Evolutionary conservation across 1,139 yeast species (phyloP).

Genomic region (Protomyces lactucae-debilis): DNA sequence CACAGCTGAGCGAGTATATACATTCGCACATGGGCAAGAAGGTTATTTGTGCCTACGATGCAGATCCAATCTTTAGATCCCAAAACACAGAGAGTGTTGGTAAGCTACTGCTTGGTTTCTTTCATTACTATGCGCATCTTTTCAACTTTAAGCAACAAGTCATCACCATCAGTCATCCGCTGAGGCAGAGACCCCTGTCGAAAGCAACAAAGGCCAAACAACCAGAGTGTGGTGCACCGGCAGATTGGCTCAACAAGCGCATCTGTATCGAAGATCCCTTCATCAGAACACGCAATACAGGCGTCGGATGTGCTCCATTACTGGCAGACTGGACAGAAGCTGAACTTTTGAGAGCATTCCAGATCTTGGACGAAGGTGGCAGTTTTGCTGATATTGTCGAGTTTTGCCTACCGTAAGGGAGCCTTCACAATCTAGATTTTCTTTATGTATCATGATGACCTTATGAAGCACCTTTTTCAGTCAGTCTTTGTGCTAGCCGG

Average conservation of each 20-base stretch:
- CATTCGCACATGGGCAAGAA: slow-evolving; percentile 32
- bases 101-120: slow-evolving; percentile 33
- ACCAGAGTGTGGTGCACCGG: background rate
- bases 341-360: slow-evolving; percentile 6
- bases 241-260: slow-evolving; percentile 8
- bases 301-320: slow-evolving; percentile 7
- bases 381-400: slow-evolving; percentile 23
- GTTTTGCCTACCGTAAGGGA: background rate
- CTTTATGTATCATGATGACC: background rate
- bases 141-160: slow-evolving; percentile 32
- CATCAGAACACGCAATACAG: slow-evolving; percentile 15
- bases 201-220: slow-evolving; percentile 5
- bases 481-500: background rate
- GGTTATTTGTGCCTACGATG: slow-evolving; percentile 33
- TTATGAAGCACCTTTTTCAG: background rate
- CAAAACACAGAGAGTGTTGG: slow-evolving; percentile 33
- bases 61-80: slow-evolving; percentile 27
- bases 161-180: slow-evolving; percentile 19
- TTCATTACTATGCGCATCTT: slow-evolving; percentile 33
- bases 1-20: background rate
- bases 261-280: slow-evolving; percentile 24
- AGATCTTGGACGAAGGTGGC: slow-evolving; percentile 2
- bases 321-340: slow-evolving; percentile 17
- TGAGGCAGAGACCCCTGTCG: background rate
- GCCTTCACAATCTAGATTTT: background rate